Base-by-base conservation (phyloP, 2,329 filamentous ascomycete genomes). In the Trichophyton rubrum region DNA sequence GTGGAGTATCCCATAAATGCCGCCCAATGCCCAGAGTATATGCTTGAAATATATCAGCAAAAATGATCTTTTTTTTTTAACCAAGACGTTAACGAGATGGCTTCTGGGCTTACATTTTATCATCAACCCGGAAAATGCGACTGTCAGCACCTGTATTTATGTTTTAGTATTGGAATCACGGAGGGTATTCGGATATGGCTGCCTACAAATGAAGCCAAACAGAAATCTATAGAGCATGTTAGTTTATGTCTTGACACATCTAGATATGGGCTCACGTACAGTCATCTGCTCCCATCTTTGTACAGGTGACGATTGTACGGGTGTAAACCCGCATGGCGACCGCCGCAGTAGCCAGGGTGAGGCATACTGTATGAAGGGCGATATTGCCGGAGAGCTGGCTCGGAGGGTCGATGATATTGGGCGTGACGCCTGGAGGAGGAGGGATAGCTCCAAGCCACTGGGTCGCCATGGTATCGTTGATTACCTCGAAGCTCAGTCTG, bases 361-460 rank as follows among this genome's bases (percentile, higher is more conserved):
- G 56, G 56, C 56, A 58, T 41, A 58, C 56, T 15, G 56, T 58
- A 43, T 58, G 56, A 9, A 58, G 40, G 24, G 56, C 56, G 35
- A 58, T 58, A 58, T 58, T 58, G 17, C 56, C 40, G 22, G 27
- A 3, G n/a, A 5, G 9, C 35, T 58, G 56, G 24, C 56, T 58
- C 15, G 56, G 56, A 20, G 56, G 56, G 40, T 58, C 56, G 38
- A 58, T 24, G 40, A 41, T 41, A 27, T 58, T 58, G 8, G 56
- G 56, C n/a, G 56, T 58, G 22, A 58, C 40, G 3, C 56, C 56
- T 11, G 20, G 35, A 43, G 56, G 56, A 30, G 56, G 56, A 41
- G 56, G 56, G 9, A 58, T 58, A 58, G 56, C 56, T 20, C 56
- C 56, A 22, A 41, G 35, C 56, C 56, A 58, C 40, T 58, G 56